phyloP scores from a whole-genome alignment of 257 asterid genomes.

The Salvia rosmarinus region DNA sequence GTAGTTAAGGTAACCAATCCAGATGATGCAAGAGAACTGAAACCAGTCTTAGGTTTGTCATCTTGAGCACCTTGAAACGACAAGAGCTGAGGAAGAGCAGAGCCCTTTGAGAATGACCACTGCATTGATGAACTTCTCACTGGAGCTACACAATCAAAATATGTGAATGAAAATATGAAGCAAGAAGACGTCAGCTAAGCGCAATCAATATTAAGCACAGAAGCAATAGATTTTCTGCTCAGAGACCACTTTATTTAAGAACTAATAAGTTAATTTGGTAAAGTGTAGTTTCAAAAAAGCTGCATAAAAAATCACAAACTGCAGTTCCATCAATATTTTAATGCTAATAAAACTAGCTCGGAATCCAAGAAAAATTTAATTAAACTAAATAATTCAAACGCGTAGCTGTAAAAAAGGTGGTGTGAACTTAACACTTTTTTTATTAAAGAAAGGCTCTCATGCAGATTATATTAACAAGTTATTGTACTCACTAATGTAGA shows the following conservation, averaged over 20 bases:
- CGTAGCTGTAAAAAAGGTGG: slow-evolving; percentile 19
- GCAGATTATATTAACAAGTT: slow-evolving; percentile 31
- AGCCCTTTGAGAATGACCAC: slow-evolving; percentile 65
- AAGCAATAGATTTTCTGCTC: slow-evolving; percentile 20
- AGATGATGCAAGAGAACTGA: slow-evolving; percentile 65
- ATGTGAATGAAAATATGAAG: slow-evolving; percentile 14
- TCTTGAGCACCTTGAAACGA: slow-evolving; percentile 52
- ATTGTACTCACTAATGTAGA: slow-evolving; percentile 31
- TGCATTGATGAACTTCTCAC: slow-evolving; percentile 59
- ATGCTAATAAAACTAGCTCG: slow-evolving; percentile 6
- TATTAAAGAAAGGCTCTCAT: slow-evolving; percentile 22
- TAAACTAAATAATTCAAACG: slow-evolving; percentile 28
- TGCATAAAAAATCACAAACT: slow-evolving; percentile 27
- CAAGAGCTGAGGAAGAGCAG: slow-evolving; percentile 49
- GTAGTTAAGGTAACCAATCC: slow-evolving; percentile 57
- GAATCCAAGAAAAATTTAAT: slow-evolving; percentile 5
- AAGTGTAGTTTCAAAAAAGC: slow-evolving; percentile 31
- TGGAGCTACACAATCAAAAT: slow-evolving; percentile 48
- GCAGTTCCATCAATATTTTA: slow-evolving; percentile 18
- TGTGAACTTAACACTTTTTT: slow-evolving; percentile 2
- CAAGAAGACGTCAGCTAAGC: background rate
- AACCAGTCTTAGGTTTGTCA: slow-evolving; percentile 56
- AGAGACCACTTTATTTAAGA: slow-evolving; percentile 11
- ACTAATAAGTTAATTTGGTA: slow-evolving; percentile 23
- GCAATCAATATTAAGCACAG: slow-evolving; percentile 9